phyloP scores from a whole-genome alignment of 148 eudicot species.

The Diospyros lotus region DNA sequence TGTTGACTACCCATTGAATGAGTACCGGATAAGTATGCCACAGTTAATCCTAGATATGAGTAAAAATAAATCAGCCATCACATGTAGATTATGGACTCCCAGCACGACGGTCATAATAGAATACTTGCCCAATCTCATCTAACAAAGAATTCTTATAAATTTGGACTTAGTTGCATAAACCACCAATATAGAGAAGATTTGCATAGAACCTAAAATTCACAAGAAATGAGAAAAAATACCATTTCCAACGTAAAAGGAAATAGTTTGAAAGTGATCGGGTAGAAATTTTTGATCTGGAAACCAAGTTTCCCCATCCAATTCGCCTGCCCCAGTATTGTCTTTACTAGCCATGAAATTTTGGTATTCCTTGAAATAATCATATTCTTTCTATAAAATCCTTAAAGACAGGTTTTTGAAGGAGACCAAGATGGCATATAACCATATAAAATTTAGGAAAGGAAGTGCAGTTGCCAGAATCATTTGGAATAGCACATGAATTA shows the following conservation, averaged over 20 bases:
- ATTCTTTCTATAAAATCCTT: neutral
- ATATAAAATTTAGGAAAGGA: neutral
- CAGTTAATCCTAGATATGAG: slow-evolving; percentile 72
- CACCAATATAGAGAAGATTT: neutral
- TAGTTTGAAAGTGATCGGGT: neutral
- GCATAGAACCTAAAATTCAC: neutral
- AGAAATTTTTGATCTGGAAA: neutral
- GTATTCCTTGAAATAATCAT: neutral
- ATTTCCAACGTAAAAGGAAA: slow-evolving; percentile 1
- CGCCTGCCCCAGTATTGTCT: neutral
- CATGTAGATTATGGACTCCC: neutral
- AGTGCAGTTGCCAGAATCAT: neutral
- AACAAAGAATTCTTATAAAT: neutral
- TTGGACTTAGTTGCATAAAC: neutral
- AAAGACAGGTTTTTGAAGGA: neutral
- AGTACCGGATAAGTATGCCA: slow-evolving; percentile 96
- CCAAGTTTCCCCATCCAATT: neutral
- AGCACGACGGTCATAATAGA: neutral
- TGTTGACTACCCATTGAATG: slow-evolving; percentile 63
- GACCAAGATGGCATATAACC: too few relatives aligned
- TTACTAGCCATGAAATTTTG: neutral
- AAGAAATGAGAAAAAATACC: neutral
- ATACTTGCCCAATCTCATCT: neutral
- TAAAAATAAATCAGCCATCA: slow-evolving; percentile 38
- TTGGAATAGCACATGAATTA: neutral